A percentile compares a stretch with the other conserved stretches of the same genome.
Evolutionary conservation across 108 stramenopile species (phyloP).

Genomic region (Fragilariopsis cylindrus): DNA sequence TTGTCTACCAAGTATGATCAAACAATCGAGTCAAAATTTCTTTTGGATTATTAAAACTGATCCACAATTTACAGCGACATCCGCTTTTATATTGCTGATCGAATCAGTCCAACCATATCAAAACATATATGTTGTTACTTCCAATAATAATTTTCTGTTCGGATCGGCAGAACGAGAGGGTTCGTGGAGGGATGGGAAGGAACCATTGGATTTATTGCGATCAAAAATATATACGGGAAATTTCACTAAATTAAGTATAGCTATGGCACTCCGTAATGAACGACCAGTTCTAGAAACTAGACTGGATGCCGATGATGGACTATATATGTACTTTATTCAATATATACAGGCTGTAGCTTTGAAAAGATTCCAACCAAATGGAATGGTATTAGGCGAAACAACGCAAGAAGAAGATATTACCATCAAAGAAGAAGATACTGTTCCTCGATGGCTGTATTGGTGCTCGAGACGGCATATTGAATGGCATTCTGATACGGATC

Average conservation of each 20-base stretch:
- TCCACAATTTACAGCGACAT: slow-evolving; percentile 49
- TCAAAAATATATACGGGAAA: slow-evolving; percentile 33
- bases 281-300: slow-evolving; percentile 73
- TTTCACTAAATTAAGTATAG: slow-evolving; percentile 35
- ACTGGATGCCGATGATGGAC: slow-evolving; percentile 85
- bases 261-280: slow-evolving; percentile 50
- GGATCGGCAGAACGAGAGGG: slow-evolving; percentile 9
- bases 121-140: slow-evolving; percentile 12
- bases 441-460: slow-evolving; percentile 54
- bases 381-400: background rate
- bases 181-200: slow-evolving; percentile 18
- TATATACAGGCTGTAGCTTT: slow-evolving; percentile 57
- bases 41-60: slow-evolving; percentile 87
- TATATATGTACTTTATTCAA: slow-evolving; percentile 59
- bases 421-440: background rate
- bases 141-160: slow-evolving; percentile 23
- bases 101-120: slow-evolving; percentile 45
- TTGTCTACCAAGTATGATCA: slow-evolving; percentile 48
- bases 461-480: slow-evolving; percentile 69
- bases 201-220: slow-evolving; percentile 15
- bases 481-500: slow-evolving; percentile 58
- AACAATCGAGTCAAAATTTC: slow-evolving; percentile 44
- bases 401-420: background rate
- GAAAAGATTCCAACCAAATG: slow-evolving; percentile 32
- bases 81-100: slow-evolving; percentile 45